phyloP scores from a whole-genome alignment of 1,139 yeast genomes.

The Lodderomyces elongisporus region DNA sequence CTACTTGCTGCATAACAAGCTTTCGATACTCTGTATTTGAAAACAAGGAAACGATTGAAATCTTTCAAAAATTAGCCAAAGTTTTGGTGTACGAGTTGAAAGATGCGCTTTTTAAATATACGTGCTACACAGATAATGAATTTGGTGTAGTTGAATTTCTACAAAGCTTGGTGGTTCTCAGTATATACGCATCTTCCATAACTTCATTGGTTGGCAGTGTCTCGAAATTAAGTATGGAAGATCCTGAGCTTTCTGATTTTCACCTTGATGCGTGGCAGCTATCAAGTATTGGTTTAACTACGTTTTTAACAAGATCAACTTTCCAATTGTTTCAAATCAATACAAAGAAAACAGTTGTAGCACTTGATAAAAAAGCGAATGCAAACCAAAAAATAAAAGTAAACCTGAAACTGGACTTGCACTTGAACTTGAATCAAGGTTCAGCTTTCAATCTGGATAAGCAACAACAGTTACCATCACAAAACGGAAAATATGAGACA shows the following conservation, averaged over 20 bases:
- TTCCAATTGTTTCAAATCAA: conserved; percentile 27
- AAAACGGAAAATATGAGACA: conserved; percentile 16
- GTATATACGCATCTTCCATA: conserved; percentile 57
- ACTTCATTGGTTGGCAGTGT: conserved; percentile 38
- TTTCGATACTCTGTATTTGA: conserved; percentile 41
- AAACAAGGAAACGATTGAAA: conserved; percentile 10
- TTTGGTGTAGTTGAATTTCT: conserved; percentile 51
- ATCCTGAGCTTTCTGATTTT: conserved; percentile 16
- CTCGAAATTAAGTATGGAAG: conserved; percentile 3
- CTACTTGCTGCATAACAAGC: conserved; percentile 62
- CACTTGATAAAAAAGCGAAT: conserved; percentile 1
- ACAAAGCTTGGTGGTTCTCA: conserved; percentile 58
- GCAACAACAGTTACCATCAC: conserved; percentile 14
- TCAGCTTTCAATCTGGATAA: not conserved
- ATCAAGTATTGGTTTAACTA: conserved; percentile 54
- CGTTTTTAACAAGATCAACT: conserved; percentile 45
- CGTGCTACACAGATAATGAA: conserved; percentile 17
- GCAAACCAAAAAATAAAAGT: not conserved
- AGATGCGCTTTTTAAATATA: conserved; percentile 25
- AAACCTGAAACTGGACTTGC: not conserved
- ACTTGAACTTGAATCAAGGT: not conserved
- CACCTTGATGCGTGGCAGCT: conserved; percentile 58
- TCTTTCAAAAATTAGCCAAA: conserved; percentile 22
- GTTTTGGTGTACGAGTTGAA: conserved; percentile 42
- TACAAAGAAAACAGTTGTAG: conserved; percentile 7